Evolutionary conservation across 208 protist species (phyloP), one percentile per base, ranked within the genome.

Genomic region (Strigomonas galati): DNA sequence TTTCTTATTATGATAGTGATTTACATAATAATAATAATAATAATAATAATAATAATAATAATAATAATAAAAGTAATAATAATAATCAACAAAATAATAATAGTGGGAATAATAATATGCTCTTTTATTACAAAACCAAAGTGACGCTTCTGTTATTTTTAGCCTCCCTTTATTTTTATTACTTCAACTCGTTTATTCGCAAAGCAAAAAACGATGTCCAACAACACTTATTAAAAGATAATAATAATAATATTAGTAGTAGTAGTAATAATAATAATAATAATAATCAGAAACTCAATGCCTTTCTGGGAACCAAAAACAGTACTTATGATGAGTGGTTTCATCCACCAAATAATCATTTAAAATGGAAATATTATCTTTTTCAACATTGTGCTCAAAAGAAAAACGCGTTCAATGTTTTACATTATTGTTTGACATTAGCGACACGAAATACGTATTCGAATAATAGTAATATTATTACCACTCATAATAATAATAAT

Each of bases 1-100:
- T 40, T 10, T 40, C 35, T 4, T 40, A 40, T 10, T 4, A 40
- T 40, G 35, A 40, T 10, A 40, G 35, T 10, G 35, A 40, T 10
- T n/a, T n/a, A n/a, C n/a, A n/a, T n/a, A n/a, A n/a, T 26, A 56
- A 56, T 56, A 56, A 56, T 56, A 56, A 7, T 31, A 59, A 59
- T 31, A 21, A 31, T 59, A 30, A 59, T 2, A 30, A 31, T 59
- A 32, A 59, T 12, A 54, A 14, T 9, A 54, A 54, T 7, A 54
- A 19, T 7, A 54, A 28, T 14, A 54, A 19, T 7, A 54, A 54
- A 4, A 14, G 7, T 14, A 54, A 28, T 14, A 30, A 4, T 7
- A 54, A 14, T 14, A 4, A 14, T 30, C 4, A 19, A 9, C 49
- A 54, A 49, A 49, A 49, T 19, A 21, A 49, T 49, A 14, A 49